Base-by-base conservation (phyloP, 2,329 filamentous ascomycete species). In the Zalaria sp. region DNA sequence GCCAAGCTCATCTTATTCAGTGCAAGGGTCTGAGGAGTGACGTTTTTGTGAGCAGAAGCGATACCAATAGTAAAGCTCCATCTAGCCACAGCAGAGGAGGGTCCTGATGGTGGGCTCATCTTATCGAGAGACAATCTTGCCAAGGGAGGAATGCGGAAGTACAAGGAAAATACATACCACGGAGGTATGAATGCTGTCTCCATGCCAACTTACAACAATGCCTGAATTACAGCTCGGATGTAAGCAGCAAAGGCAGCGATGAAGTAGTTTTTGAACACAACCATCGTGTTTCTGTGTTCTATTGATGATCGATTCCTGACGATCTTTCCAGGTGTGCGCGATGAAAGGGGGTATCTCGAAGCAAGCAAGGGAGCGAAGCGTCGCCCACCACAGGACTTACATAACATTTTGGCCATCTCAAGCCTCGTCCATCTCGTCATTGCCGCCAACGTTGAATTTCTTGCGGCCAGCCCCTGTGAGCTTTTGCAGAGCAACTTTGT, bases 401-500 rank as follows among this genome's bases (percentile, higher is more conserved):
- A 38, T 28, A 26, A 41, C 35, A 38, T 34, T 41, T 37, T 18
- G 18, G 38, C 37, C 38, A 39, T 29, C 43, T 46, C 43, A 59
- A 50, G 50, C 53, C 51, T 61, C 59, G 48, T 62, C 59, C 56
- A 59, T 54, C 50, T 84, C 74, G 56, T 83, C 78, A 61, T 66
- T 67, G 69, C 66, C 71, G 63, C 70, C 82, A 67, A 93, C 80
- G 66, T 80, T 88, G 68, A 96, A 87, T 71, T 85, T 93, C 64
- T 81, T 87, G 56, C 88, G 77, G 53, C 83, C 83, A 57, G 75
- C 75, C 54, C 82, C 83, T 49, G 83, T 89, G 57, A 96, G 79
- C 61, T 86, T 81, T 65, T 93, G 86, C 56, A 94, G 69, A 53
- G 84, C 83, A 56, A 96, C 82, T 66, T 88, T 91, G 67, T 93